phyloP scores from a whole-genome alignment of 805 yeast species.

The Yarrowia sp. region DNA sequence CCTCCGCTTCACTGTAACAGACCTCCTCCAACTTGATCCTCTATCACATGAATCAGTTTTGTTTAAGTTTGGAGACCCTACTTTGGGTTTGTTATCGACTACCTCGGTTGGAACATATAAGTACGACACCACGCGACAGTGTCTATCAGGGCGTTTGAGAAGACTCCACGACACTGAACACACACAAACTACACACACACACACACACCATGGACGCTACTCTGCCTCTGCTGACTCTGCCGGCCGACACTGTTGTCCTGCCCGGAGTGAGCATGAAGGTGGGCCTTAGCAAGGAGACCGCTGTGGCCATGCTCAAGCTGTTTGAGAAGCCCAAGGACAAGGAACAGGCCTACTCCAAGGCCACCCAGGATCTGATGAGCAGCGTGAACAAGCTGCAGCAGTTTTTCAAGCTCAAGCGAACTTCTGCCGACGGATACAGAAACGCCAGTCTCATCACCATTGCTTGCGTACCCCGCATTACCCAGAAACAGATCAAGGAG shows the following conservation, averaged over 20 bases:
- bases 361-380: conserved; percentile 33
- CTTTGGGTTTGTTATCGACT: conserved; percentile 31
- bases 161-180: not conserved
- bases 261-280: conserved; percentile 40
- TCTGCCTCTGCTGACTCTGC: conserved; percentile 40
- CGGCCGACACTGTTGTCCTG: conserved; percentile 37
- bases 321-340: conserved; percentile 38
- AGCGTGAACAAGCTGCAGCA: conserved; percentile 19
- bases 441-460: conserved; percentile 35
- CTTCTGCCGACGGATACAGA: conserved; percentile 39
- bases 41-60: conserved; percentile 29
- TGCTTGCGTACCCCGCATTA: conserved; percentile 38
- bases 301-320: conserved; percentile 35
- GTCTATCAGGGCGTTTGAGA: not conserved
- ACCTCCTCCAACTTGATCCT: no score
- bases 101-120: conserved; percentile 34
- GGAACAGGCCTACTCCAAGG: conserved; percentile 23
- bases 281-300: conserved; percentile 22
- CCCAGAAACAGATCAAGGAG: conserved; percentile 32
- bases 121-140: conserved; percentile 29
- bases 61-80: not conserved
- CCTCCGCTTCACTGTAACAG: no score
- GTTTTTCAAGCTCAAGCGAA: conserved; percentile 24
- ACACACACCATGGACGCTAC: conserved; percentile 17
- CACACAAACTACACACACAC: not conserved